phyloP scores from a whole-genome alignment of 164 flowering plant species.

The Euptelea pleiosperma region DNA sequence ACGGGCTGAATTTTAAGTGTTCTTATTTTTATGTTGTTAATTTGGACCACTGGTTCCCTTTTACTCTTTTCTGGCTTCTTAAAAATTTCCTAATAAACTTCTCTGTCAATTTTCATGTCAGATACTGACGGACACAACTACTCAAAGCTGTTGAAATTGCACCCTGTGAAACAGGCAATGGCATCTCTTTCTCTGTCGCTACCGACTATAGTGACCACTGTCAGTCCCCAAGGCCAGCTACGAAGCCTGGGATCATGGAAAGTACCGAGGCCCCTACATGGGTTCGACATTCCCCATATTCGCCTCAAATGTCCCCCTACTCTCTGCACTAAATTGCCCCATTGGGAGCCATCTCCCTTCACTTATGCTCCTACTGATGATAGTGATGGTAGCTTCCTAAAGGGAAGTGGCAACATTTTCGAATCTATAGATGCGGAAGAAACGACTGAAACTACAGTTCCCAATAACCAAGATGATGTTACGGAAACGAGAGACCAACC shows the following conservation, averaged over 20 bases:
- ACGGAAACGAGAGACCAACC: conserved; percentile 18
- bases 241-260: conserved; percentile 18
- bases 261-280: conserved; percentile 13
- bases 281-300: conserved; percentile 13
- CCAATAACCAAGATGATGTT: conserved; percentile 12
- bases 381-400: conserved; percentile 21
- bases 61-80: no score
- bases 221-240: conserved; percentile 5
- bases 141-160: conserved; percentile 8
- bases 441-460: conserved; percentile 23
- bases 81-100: no score
- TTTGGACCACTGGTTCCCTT: no score
- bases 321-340: conserved; percentile 46
- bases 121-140: not conserved
- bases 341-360: conserved; percentile 72
- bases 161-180: conserved; percentile 27
- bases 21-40: no score
- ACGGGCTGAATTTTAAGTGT: no score
- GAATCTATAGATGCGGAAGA: conserved; percentile 44
- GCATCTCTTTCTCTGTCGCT: conserved; percentile 22
- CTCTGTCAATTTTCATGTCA: conserved; percentile 8
- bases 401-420: conserved; percentile 43
- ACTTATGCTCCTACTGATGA: conserved; percentile 45
- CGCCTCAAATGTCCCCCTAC: conserved; percentile 21
- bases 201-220: conserved; percentile 11